Evolutionary conservation across 2,329 filamentous ascomycete species (phyloP), one percentile per base, ranked within the genome.

Genomic region (Thyridium curvatum): DNA sequence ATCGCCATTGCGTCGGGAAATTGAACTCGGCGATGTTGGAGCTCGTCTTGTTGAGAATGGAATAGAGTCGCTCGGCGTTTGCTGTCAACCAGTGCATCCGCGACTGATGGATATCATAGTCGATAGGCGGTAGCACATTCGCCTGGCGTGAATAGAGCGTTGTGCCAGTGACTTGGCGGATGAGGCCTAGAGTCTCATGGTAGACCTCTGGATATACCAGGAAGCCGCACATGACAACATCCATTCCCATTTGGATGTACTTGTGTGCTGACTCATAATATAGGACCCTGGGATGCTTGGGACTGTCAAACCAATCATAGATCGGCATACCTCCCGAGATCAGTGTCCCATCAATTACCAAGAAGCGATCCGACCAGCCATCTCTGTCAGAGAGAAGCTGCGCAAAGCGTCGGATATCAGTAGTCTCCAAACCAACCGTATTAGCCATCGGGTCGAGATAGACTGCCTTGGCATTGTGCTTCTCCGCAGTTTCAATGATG

Each of bases 371-470:
- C 3, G 14, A 16, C 37, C 37, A 39, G 9, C 37, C 31, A 2
- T 16, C 6, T 4, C 37, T 30, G 10, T 13, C 8, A 7, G 16
- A 32, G 4, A 39, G 17, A 13, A 18, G 18, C 12, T 13, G 12
- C 6, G n/a, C 30, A 10, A 39, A 26, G 12, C 14, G 13, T 8
- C 30, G 37, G 37, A 39, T 16, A 30, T 39, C 37, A n/a, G 37
- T 34, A n/a, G 13, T 17, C 15, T 30, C 28, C 30, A 39, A 30
- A 6, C 31, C 31, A 10, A 39, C 30, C 9, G 31, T 18, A 18
- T 39, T 39, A 12, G 37, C 37, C n/a, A 39, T 32, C 17, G 37
- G 30, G 30, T 34, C 37, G 7, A 39, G 17, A 13, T 32, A 39
- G 4, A 39, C 37, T 3, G 31, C 37, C 16, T 32, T 17, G 12